Evolutionary conservation across 1,284 basidiomycete genomes (phyloP).

Genomic region (Cerioporus squamosus): DNA sequence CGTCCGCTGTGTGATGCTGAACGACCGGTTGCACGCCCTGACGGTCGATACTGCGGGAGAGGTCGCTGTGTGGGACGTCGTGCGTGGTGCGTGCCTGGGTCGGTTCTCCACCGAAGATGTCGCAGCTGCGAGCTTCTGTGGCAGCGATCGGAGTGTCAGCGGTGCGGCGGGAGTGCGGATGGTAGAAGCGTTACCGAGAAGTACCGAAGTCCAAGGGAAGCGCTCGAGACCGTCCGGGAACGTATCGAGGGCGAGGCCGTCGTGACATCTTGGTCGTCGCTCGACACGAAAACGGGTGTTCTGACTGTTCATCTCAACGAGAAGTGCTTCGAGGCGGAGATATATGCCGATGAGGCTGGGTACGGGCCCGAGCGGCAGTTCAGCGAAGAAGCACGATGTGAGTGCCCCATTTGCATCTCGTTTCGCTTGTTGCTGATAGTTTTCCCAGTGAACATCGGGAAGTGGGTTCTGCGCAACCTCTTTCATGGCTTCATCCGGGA

Average conservation of each 20-base stretch:
- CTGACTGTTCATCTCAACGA: constrained; percentile 90
- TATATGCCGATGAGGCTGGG: constrained; percentile 91
- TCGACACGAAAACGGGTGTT: constrained; percentile 90
- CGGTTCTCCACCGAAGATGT: constrained; percentile 71
- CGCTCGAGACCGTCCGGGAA: constrained; percentile 85
- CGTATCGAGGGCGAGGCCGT: constrained; percentile 93
- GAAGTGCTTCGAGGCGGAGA: constrained; percentile 91
- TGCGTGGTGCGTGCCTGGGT: constrained; percentile 80
- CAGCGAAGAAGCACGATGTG: constrained; percentile 82
- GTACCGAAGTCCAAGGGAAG: constrained; percentile 75
- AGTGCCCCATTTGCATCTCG: constrained; percentile 36
- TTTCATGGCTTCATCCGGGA: constrained; percentile 74
- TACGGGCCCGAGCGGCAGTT: constrained; percentile 59
- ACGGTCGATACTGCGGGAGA: constrained; percentile 88
- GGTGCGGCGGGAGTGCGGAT: constrained; percentile 34
- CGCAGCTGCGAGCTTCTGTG: constrained; percentile 46
- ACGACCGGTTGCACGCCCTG: constrained; percentile 90
- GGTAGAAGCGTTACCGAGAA: constrained; percentile 29
- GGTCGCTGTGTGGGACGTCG: constrained; percentile 93
- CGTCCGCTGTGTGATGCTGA: constrained; percentile 83
- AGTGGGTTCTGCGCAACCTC: constrained; percentile 78
- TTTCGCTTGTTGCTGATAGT: background rate
- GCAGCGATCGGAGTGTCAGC: constrained; percentile 32
- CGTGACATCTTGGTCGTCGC: constrained; percentile 83
- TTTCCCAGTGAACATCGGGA: constrained; percentile 74